Evolutionary conservation across 208 protist species (phyloP).

Genomic region (Trypanosoma cruzi): DNA sequence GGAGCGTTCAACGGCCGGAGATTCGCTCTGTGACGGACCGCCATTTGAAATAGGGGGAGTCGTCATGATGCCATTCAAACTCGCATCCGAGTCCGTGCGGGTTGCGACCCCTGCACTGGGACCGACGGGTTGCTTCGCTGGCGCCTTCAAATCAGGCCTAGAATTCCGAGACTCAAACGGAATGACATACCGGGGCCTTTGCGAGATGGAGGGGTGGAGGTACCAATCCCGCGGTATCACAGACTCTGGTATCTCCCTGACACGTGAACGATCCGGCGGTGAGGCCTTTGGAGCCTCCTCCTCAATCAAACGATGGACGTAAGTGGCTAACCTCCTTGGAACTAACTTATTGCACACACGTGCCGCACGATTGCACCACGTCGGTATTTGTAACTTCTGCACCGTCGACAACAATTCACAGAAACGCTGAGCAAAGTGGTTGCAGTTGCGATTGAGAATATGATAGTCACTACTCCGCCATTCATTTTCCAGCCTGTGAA

Average conservation of each 20-base stretch:
- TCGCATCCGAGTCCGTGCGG: background rate
- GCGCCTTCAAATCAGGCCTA: background rate
- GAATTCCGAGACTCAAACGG: background rate
- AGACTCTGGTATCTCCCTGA: constrained; percentile 62
- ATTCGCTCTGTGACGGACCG: background rate
- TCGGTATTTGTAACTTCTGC: constrained; percentile 70
- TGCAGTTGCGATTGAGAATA: constrained; percentile 92
- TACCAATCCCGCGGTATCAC: constrained; percentile 81
- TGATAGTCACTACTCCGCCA: constrained; percentile 89
- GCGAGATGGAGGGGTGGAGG: constrained; percentile 58
- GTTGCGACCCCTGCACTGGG: no score
- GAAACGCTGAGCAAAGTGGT: constrained; percentile 88
- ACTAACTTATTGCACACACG: constrained; percentile 67
- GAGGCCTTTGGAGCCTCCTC: constrained; percentile 64
- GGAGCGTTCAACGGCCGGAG: background rate
- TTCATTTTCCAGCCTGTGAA: constrained; percentile 87
- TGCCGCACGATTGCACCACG: constrained; percentile 91
- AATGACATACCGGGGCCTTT: constrained; percentile 51
- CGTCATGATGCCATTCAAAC: background rate
- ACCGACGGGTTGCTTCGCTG: background rate
- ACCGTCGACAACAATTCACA: constrained; percentile 78
- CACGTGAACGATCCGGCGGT: constrained; percentile 21
- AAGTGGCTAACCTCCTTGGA: constrained; percentile 67
- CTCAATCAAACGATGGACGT: constrained; percentile 78
- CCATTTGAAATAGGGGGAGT: background rate